Evolutionary conservation across 208 protist species (phyloP).

Genomic region (Leishmania major): DNA sequence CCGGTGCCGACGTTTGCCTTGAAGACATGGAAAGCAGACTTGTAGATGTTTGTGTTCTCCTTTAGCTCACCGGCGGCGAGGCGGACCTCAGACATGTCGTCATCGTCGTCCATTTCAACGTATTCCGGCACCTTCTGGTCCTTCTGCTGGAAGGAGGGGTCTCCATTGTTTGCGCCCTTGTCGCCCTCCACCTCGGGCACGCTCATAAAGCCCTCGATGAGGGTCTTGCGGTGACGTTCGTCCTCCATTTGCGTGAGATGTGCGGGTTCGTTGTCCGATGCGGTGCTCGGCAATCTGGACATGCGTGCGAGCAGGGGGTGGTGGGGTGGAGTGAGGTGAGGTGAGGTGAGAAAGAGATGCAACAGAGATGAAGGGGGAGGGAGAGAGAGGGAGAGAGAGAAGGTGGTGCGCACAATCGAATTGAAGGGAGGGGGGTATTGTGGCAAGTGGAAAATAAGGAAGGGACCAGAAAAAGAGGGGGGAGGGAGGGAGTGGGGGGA

Average conservation of each 20-base stretch:
- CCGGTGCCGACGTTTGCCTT: slow-evolving; percentile 89
- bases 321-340: background rate
- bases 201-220: slow-evolving; percentile 48
- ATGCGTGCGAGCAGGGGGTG: background rate
- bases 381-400: background rate
- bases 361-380: too few species aligned
- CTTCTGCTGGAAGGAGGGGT: slow-evolving; percentile 17
- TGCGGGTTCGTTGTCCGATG: background rate
- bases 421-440: too few species aligned
- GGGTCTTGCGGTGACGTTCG: slow-evolving; percentile 30
- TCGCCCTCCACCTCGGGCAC: slow-evolving; percentile 33
- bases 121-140: slow-evolving; percentile 30
- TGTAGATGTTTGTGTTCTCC: slow-evolving; percentile 70
- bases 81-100: slow-evolving; percentile 1
- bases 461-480: background rate
- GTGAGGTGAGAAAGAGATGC: too few species aligned
- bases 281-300: too few species aligned
- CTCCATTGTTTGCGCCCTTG: background rate
- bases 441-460: background rate
- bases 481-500: background rate
- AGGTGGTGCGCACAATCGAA: background rate
- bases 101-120: slow-evolving; percentile 41
- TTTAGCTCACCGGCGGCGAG: slow-evolving; percentile 36
- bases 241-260: slow-evolving; percentile 9
- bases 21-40: slow-evolving; percentile 85